Evolutionary conservation across 345 rosid genomes (phyloP), one percentile per base, ranked within the genome.

Genomic region (Hibiscus trionum): DNA sequence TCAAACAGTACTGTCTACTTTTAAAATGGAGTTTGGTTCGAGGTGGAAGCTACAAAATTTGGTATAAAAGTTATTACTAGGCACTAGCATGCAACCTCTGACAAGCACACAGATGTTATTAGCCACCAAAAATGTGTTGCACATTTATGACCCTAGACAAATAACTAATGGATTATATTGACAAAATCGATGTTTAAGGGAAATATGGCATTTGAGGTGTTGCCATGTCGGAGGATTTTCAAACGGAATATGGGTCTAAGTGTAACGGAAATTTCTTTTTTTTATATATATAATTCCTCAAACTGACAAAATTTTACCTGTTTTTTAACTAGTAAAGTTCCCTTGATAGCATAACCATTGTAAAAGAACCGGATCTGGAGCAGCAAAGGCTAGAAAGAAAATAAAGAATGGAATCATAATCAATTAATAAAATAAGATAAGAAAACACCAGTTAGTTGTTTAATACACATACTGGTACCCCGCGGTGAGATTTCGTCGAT

Each of bases 301-400:
- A 15, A 16, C 39, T 15, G 12, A 29, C 7, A 19, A 31, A 31
- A 16, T 0, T 65, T 71, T 82, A 93, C 97, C 85, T 84, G 84
- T 73, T 85, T 88, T 66, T 91, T 79, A n/a, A 91, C 73, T 12
- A 93, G 88, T n/a, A 91, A 56, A 65, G 93, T 90, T 71, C 98
- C 98, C 76, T 93, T 93, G 61, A 84, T 76, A 50, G 98, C 96
- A 61, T 8, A 21, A 59, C 97, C 98, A 35, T 84, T 72, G 77
- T 82, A 27, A 80, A 86, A 93, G 77, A 91, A 86, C 56, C 96
- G 92, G 72, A 80, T 84, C 73, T 91, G 96, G 69, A 91, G 81
- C 77, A 93, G 75, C 80, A 91, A 77, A 81, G 97, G 97, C 98
- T 93, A 74, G 31, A 53, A 64, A 64, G 53, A 73, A 42, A 44